phyloP scores from a whole-genome alignment of 2,329 filamentous ascomycete species.

The Botrytis elliptica region DNA sequence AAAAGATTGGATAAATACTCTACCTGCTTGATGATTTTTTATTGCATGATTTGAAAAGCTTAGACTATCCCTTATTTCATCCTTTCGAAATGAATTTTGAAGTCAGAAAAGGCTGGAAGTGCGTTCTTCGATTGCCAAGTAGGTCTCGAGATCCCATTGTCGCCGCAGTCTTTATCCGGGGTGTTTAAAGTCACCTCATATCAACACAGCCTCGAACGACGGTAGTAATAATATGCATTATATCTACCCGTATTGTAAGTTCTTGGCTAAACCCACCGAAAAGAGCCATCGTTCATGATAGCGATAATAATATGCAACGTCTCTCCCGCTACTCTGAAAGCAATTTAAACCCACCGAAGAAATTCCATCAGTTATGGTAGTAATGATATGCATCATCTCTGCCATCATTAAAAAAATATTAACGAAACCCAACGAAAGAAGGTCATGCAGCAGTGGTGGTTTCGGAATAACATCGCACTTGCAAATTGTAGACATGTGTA shows the following conservation, averaged over 20 bases:
- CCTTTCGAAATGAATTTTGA: neutral
- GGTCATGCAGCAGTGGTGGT: neutral
- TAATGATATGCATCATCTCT: neutral
- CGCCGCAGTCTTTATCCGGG: neutral
- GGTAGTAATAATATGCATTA: neutral
- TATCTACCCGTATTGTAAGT: neutral
- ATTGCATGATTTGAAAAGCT: neutral
- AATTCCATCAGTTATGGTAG: neutral
- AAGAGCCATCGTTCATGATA: neutral
- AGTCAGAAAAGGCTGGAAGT: neutral
- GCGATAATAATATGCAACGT: neutral
- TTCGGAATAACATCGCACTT: neutral
- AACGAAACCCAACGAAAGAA: neutral
- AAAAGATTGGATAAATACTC: conserved; percentile 1
- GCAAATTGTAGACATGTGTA: neutral
- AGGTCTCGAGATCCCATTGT: neutral
- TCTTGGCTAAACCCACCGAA: neutral
- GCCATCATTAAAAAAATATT: neutral
- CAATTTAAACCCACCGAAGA: neutral
- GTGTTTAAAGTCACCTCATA: neutral
- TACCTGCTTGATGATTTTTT: neutral
- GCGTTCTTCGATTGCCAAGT: neutral
- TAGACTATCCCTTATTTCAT: neutral
- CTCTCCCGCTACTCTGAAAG: neutral
- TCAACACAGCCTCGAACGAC: neutral